Evolutionary conservation across 805 yeast genomes (phyloP), one percentile per base, ranked within the genome.

Genomic region (Saturnispora bothae): DNA sequence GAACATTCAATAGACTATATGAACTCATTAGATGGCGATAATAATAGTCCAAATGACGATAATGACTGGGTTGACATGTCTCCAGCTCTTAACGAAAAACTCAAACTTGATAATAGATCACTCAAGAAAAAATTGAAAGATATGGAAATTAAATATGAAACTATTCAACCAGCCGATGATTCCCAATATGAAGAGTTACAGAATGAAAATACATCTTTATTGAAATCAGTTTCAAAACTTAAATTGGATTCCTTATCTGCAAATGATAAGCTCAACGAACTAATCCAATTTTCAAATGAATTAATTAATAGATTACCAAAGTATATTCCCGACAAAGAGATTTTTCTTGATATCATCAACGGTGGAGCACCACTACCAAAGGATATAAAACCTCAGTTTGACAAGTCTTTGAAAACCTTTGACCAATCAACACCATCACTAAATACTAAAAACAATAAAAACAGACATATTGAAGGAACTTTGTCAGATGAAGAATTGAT

Each of bases 401-500:
- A 20, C 18, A 31, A 28, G 10, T 36, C 47, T 2, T 10, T 47
- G 3, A 19, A 23, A 18, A 31, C 25, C 14, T 45, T 31, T 33
- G 39, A 33, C 5, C n/a, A n/a, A n/a, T n/a, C n/a, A n/a, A n/a
- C n/a, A n/a, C n/a, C n/a, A n/a, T n/a, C n/a, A n/a, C n/a, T n/a
- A n/a, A n/a, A n/a, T n/a, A 17, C 18, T 3, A 27, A 40, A 36
- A 31, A 6, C 12, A 23, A 35, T 13, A 18, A 14, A 13, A 12
- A 13, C 18, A 30, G 27, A 20, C 15, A 40, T 34, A 35, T 26
- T 13, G 51, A 50, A 3, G 44, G 45, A 20, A 46, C 52, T 20
- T 36, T 40, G 15, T 43, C 57, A 2, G 51, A 53, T 36, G 54
- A 53, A 23, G 52, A 56, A 16, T 30, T 58, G 27, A 45, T 55